Conservation (phyloP, 116 monocot species). For the Thalassia testudinum region DNA sequence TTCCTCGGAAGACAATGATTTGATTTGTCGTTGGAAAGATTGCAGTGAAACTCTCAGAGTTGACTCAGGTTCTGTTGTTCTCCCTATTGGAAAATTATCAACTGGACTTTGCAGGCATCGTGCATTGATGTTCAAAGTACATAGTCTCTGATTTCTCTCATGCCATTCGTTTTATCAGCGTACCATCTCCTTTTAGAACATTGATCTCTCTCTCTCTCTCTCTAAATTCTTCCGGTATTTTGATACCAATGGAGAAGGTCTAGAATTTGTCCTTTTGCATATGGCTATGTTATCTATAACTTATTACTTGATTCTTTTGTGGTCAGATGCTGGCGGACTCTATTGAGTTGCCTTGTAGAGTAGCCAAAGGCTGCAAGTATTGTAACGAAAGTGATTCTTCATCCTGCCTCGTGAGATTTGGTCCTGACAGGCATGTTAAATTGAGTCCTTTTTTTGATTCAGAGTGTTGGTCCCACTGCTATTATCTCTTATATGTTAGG, state of each 20-base stretch:
- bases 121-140: conserved; percentile 79
- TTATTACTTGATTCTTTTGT: too few species aligned
- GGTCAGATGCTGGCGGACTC: conserved; percentile 70
- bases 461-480: too few species aligned
- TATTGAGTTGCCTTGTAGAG: conserved; percentile 79
- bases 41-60: conserved; percentile 35
- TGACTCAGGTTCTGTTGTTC: conserved; percentile 48
- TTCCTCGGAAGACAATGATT: conserved; percentile 43
- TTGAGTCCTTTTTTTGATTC: too few species aligned
- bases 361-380: conserved; percentile 87
- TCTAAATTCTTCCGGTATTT: too few species aligned
- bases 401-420: conserved; percentile 84
- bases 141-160: not conserved
- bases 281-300: too few species aligned
- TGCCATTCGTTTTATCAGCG: too few species aligned
- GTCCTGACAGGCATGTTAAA: conserved; percentile 44
- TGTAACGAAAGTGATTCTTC: conserved; percentile 72
- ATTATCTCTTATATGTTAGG: too few species aligned
- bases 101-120: conserved; percentile 89
- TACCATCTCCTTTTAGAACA: too few species aligned
- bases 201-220: too few species aligned
- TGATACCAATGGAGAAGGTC: too few species aligned
- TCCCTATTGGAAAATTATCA: conserved; percentile 71
- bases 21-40: conserved; percentile 54
- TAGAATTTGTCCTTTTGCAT: too few species aligned